Conservation (phyloP, 805 yeast genomes). For the Ascoidea tarda region DNA sequence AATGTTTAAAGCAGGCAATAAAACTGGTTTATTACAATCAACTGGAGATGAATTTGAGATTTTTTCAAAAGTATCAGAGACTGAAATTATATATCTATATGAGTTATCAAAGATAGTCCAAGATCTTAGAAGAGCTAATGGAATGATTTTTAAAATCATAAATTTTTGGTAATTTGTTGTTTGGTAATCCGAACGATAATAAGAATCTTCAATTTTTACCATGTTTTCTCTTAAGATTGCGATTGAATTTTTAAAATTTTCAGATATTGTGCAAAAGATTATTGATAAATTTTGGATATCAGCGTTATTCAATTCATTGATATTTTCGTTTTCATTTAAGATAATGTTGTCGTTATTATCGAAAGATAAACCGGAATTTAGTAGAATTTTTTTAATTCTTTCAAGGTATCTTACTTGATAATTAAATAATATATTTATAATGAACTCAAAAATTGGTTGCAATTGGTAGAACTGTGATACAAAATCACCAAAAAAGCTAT, state of each 20-base stretch:
- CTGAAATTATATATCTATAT: not conserved
- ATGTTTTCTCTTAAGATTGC: too few species aligned
- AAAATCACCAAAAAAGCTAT: not conserved
- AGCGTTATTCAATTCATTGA: not conserved
- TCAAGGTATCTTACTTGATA: constrained; percentile 6
- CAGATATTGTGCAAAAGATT: not conserved
- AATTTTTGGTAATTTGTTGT: not conserved
- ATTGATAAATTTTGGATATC: not conserved
- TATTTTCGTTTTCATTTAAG: too few species aligned
- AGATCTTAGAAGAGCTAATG: not conserved
- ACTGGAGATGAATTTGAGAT: too few species aligned
- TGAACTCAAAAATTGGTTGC: constrained; percentile 5
- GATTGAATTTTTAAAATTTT: not conserved
- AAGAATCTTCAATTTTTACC: not conserved
- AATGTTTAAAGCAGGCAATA: too few species aligned
- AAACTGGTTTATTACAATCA: too few species aligned
- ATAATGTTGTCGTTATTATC: too few species aligned
- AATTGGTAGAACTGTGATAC: constrained; percentile 3
- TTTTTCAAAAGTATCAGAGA: too few species aligned
- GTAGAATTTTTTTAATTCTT: constrained; percentile 1
- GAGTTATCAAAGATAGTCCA: not conserved
- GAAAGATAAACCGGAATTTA: not conserved
- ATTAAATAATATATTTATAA: constrained; percentile 3
- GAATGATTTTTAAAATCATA: not conserved
- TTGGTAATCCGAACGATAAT: not conserved